Evolutionary conservation across 2,329 filamentous ascomycete species (phyloP).

Genomic region (Davidsoniella virescens): DNA sequence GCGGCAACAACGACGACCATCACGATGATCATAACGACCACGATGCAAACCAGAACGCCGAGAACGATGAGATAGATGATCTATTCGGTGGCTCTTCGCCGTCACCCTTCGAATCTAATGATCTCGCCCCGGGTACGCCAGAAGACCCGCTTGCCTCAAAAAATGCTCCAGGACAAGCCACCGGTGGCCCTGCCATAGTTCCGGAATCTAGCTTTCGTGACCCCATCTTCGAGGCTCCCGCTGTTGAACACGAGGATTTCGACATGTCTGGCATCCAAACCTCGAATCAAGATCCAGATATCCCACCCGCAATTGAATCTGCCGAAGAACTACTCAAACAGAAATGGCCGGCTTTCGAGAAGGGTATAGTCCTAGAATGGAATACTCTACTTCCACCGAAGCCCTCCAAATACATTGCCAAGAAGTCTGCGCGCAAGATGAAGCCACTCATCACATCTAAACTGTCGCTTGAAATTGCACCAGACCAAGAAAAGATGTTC

Average conservation of each 20-base stretch:
- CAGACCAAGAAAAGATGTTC: constrained; percentile 77
- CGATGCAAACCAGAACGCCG: constrained; percentile 31
- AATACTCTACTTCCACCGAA: constrained; percentile 71
- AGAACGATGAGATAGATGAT: constrained; percentile 35
- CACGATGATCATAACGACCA: constrained; percentile 40
- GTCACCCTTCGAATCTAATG: constrained; percentile 29
- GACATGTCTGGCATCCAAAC: constrained; percentile 29
- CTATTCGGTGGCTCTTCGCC: constrained; percentile 48
- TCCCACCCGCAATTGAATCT: constrained; percentile 55
- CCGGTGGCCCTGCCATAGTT: constrained; percentile 6
- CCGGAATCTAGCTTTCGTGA: constrained; percentile 13
- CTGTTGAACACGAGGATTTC: constrained; percentile 26
- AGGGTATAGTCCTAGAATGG: constrained; percentile 59
- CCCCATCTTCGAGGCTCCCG: constrained; percentile 14
- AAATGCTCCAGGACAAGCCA: background rate
- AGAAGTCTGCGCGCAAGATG: constrained; percentile 62
- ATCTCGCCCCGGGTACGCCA: constrained; percentile 26
- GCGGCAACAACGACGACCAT: constrained; percentile 20
- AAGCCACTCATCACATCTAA: constrained; percentile 77
- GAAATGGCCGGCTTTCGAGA: constrained; percentile 67
- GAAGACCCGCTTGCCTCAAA: constrained; percentile 22
- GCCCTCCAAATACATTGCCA: constrained; percentile 60
- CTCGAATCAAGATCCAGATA: constrained; percentile 42
- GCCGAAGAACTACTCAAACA: constrained; percentile 61
- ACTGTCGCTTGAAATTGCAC: constrained; percentile 68